Percentiles rank a stretch among this genome's conserved stretches.
Conservation (phyloP, 805 yeast species). For the Candida sphagnicola region DNA sequence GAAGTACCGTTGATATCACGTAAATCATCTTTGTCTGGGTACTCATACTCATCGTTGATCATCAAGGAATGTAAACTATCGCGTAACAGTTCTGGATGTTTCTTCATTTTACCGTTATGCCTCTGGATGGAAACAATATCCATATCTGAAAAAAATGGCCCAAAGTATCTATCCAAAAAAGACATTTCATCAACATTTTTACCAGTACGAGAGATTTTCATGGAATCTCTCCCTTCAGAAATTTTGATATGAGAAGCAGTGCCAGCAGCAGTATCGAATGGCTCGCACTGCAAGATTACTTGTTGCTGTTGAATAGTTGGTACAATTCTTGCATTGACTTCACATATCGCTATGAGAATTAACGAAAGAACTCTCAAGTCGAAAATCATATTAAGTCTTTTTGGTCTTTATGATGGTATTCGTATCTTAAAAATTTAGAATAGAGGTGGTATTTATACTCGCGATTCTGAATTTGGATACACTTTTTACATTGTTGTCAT, state of each 20-base stretch:
- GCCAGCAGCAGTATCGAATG: background rate
- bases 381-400: background rate
- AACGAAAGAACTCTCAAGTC: background rate
- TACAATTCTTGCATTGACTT: background rate
- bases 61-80: background rate
- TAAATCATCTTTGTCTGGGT: background rate
- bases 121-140: background rate
- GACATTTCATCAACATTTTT: background rate
- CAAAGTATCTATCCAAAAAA: background rate
- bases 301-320: background rate
- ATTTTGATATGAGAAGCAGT: background rate
- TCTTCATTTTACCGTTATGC: background rate
- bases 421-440: background rate
- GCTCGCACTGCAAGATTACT: background rate
- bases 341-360: background rate
- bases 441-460: too few species aligned
- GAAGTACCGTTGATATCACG: background rate
- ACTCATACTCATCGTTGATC: background rate
- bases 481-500: too few species aligned
- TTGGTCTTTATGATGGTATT: background rate
- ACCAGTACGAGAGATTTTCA: background rate
- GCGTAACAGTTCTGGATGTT: background rate
- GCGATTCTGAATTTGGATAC: too few species aligned
- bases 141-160: background rate
- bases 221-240: background rate